Base-by-base conservation (phyloP, 768 basidiomycete species). In the Daedaleopsis nitida region DNA sequence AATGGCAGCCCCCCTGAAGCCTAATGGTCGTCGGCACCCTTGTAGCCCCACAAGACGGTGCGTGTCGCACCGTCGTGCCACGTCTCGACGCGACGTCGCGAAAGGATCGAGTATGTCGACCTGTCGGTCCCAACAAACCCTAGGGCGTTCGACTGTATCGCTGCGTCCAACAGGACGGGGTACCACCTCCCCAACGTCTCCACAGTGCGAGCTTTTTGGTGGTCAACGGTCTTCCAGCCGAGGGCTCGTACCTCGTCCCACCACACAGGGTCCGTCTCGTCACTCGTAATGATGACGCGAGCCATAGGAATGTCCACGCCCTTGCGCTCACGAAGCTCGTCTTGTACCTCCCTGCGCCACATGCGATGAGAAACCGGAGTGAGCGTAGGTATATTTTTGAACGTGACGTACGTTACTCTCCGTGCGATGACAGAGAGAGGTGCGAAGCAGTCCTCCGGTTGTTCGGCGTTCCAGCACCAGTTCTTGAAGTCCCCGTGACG, bases 91-190 rank as follows among this genome's bases (percentile, higher is more conserved):
- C 91, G 78, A n/a, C 86, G 81, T 19, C 79, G 78, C 7, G 89
- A 87, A 34, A 92, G 64, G 48, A 83, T 75, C 2, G 86, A 85
- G 83, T 90, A 89, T 5, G 90, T 91, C 37, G 88, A 90, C 44
- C 77, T 68, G 64, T 87, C 82, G 1, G 88, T 91, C 10, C 89
- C 91, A 14, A 92, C 83, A 67, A 92, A 87, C 1, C 88, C 91
- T 12, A 77, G 70, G 21, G 85, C 89, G 42, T 74, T 75, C 0
- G 87, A 87, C 67, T 92, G 91, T 58, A 90, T 82, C 10, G 83
- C 85, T 4, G 88, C 87, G 67, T 91, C 89, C 53, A 91, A 80
- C 52, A 92, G 73, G n/a, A 88, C 74, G 13, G 88, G 86, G 71
- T 89, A 76, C 78, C 78, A 80, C 57, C 60, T 58, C 10, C 77